Percentiles rank a stretch among this genome's conserved stretches.
Conservation (phyloP, 2,329 filamentous ascomycete genomes). For the Phialophora expanda region DNA sequence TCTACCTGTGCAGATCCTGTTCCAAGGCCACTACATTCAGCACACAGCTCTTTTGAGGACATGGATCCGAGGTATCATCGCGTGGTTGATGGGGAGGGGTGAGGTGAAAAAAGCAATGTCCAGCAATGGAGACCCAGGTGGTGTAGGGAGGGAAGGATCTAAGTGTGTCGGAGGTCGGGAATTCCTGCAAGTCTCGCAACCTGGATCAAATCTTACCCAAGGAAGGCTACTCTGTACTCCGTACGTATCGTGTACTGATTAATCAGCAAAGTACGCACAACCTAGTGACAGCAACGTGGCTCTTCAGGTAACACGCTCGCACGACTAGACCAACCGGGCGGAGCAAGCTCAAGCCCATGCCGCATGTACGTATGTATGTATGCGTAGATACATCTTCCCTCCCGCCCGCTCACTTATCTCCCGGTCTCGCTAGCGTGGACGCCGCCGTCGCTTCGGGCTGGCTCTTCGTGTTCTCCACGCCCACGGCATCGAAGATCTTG, state of each 20-base stretch:
- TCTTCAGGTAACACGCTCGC: not conserved
- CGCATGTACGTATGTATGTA: not conserved
- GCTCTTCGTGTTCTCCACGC: slow-evolving; percentile 12
- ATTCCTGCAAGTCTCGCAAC: too few species aligned
- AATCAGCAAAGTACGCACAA: not conserved
- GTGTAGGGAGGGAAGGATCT: not conserved
- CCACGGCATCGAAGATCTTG: slow-evolving; percentile 78
- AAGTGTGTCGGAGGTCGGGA: not conserved
- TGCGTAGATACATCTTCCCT: not conserved
- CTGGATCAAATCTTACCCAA: not conserved
- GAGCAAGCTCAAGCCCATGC: not conserved
- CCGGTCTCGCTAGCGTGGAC: slow-evolving; percentile 30
- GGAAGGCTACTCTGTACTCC: not conserved
- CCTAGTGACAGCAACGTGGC: not conserved
- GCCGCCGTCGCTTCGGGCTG: slow-evolving; percentile 29
- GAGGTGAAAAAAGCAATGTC: not conserved
- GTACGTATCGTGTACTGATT: not conserved
- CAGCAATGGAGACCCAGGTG: not conserved
- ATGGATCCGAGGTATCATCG: not conserved
- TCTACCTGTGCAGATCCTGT: not conserved
- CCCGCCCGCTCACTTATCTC: slow-evolving; percentile 11
- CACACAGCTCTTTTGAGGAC: not conserved
- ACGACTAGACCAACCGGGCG: not conserved
- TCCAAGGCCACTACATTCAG: not conserved
- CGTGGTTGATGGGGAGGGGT: not conserved